Conservation (phyloP, 768 basidiomycete genomes). For the Mrakia hoshinonis region DNA sequence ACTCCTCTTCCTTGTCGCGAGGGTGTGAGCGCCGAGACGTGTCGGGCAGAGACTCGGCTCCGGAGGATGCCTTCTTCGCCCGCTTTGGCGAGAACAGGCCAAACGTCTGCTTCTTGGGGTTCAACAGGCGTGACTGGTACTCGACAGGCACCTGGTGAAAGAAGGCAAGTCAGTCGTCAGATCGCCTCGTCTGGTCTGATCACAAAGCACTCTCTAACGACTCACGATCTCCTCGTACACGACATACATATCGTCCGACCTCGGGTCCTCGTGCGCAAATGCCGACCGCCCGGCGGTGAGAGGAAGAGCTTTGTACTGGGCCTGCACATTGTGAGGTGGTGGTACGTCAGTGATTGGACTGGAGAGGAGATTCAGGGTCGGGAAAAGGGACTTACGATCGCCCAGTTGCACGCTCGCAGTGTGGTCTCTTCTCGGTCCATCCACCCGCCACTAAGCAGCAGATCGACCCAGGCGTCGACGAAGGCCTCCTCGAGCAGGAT, state of each 20-base stretch:
- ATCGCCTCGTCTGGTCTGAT: too few species aligned
- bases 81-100: slow-evolving; percentile 24
- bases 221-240: slow-evolving; percentile 84
- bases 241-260: slow-evolving; percentile 62
- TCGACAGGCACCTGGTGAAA: slow-evolving; percentile 24
- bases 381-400: slow-evolving; percentile 53
- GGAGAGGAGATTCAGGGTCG: background rate
- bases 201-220: background rate
- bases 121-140: slow-evolving; percentile 22
- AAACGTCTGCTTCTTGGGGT: slow-evolving; percentile 17
- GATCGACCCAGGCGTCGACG: slow-evolving; percentile 56
- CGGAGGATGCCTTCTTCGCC: slow-evolving; percentile 11
- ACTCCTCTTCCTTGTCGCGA: slow-evolving; percentile 20
- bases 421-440: slow-evolving; percentile 71
- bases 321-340: too few species aligned
- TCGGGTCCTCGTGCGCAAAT: slow-evolving; percentile 49
- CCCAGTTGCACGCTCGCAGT: slow-evolving; percentile 87
- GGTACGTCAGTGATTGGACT: too few species aligned
- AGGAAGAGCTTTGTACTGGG: slow-evolving; percentile 78
- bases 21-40: background rate
- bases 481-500: slow-evolving; percentile 69
- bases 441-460: slow-evolving; percentile 53
- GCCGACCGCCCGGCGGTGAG: slow-evolving; percentile 30
- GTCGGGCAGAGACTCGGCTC: background rate
- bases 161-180: background rate